Evolutionary conservation across 2,329 filamentous ascomycete genomes (phyloP).

Genomic region (Microcyclospora pomicola): DNA sequence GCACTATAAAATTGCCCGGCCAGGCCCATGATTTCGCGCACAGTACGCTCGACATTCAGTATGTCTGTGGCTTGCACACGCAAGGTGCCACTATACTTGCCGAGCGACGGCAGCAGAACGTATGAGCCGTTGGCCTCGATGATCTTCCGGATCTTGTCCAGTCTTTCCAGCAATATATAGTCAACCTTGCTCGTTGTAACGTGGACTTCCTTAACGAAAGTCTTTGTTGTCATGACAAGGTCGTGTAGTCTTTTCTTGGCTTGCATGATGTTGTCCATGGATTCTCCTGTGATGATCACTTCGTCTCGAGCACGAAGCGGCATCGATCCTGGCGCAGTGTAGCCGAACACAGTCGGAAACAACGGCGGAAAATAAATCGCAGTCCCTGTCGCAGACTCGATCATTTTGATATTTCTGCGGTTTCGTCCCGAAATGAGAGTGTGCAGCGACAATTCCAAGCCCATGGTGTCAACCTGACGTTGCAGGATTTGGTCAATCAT

Average conservation of each 20-base stretch:
- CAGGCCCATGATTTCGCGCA: slow-evolving; percentile 88
- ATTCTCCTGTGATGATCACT: slow-evolving; percentile 90
- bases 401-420: slow-evolving; percentile 93
- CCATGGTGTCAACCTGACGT: slow-evolving; percentile 62
- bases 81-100: slow-evolving; percentile 69
- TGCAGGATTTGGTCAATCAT: slow-evolving; percentile 89
- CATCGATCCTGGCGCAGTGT: slow-evolving; percentile 63
- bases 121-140: slow-evolving; percentile 94
- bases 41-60: slow-evolving; percentile 84
- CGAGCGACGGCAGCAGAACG: slow-evolving; percentile 79
- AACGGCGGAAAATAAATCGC: slow-evolving; percentile 96
- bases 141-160: slow-evolving; percentile 96
- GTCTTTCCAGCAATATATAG: slow-evolving; percentile 73
- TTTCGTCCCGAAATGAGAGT: slow-evolving; percentile 86
- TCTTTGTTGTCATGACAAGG: slow-evolving; percentile 63
- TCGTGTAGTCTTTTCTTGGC: slow-evolving; percentile 90
- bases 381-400: slow-evolving; percentile 88
- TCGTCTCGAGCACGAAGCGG: slow-evolving; percentile 72
- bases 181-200: slow-evolving; percentile 89
- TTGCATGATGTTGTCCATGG: slow-evolving; percentile 64
- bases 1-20: slow-evolving; percentile 96
- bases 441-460: slow-evolving; percentile 75
- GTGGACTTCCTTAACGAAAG: slow-evolving; percentile 72
- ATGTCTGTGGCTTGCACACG: slow-evolving; percentile 89
- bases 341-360: slow-evolving; percentile 83